Conservation (phyloP, 2,329 filamentous ascomycete genomes). For the Monosporascus sp. region DNA sequence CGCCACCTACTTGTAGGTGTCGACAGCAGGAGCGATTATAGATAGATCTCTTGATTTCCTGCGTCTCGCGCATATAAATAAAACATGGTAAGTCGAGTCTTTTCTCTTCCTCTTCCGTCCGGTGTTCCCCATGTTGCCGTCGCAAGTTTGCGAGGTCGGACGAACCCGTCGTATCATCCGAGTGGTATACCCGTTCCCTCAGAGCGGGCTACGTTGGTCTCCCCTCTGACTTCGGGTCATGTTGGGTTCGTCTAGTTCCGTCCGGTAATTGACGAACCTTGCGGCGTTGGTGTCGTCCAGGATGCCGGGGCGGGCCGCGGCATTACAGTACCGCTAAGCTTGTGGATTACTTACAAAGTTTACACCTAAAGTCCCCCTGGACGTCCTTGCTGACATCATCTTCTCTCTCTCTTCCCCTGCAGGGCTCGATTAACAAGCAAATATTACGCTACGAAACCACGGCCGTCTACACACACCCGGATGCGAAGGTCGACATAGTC, state of each 20-base stretch:
- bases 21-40: neutral
- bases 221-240: neutral
- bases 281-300: neutral
- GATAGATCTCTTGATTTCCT: neutral
- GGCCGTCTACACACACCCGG: slow-evolving; percentile 52
- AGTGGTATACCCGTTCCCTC: neutral
- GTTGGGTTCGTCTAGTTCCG: neutral
- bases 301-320: neutral
- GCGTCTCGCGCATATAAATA: slow-evolving; percentile 12
- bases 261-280: neutral
- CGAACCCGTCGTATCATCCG: neutral
- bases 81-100: slow-evolving; percentile 15
- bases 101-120: slow-evolving; percentile 1
- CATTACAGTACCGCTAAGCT: neutral
- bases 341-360: neutral
- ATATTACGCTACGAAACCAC: slow-evolving; percentile 54
- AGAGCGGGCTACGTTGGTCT: neutral
- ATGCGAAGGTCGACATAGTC: slow-evolving; percentile 59
- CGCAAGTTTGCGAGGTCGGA: neutral
- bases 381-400: neutral
- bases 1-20: neutral
- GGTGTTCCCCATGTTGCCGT: neutral
- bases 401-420: slow-evolving; percentile 4
- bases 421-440: slow-evolving; percentile 45
- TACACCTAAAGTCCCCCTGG: neutral